A percentile compares a stretch with the other conserved stretches of the same genome.
phyloP scores from a whole-genome alignment of 768 basidiomycete species.

The Panellus pusillus region DNA sequence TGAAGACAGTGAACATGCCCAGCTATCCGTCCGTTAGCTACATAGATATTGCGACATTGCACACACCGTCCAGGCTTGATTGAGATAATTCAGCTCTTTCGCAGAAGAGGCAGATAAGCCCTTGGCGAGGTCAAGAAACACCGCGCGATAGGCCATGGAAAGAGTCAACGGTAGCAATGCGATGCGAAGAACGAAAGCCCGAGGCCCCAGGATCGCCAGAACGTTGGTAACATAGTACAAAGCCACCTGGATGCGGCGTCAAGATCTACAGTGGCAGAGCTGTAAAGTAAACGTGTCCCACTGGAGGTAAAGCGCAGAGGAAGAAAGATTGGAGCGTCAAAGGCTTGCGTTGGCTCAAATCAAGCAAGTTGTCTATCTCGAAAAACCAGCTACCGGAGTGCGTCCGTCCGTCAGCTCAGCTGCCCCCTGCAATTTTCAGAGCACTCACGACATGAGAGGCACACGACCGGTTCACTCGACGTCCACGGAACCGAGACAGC shows the following conservation, averaged over 20 bases:
- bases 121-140: constrained; percentile 42
- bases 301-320: no score
- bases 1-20: constrained; percentile 24
- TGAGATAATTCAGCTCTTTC: constrained; percentile 39
- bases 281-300: no score
- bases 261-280: no score
- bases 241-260: background rate
- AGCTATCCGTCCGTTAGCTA: constrained; percentile 31
- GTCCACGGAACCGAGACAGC: no score
- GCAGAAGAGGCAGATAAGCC: constrained; percentile 24
- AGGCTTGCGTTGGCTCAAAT: no score
- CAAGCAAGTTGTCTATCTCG: constrained; percentile 39
- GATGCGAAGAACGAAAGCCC: constrained; percentile 42
- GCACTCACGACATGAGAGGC: no score
- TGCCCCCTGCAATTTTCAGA: no score
- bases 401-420: no score
- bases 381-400: no score
- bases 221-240: constrained; percentile 52
- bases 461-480: no score
- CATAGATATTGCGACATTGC: background rate
- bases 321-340: no score
- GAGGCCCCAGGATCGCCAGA: constrained; percentile 46
- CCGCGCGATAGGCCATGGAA: constrained; percentile 42
- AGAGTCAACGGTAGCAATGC: constrained; percentile 51
- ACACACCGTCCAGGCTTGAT: constrained; percentile 44